These are phyloP conservation scores for Botryotinia narcissicola DNA, from an alignment of 2,329 filamentous ascomycete genomes.

Conservation along the genomic window DNA sequence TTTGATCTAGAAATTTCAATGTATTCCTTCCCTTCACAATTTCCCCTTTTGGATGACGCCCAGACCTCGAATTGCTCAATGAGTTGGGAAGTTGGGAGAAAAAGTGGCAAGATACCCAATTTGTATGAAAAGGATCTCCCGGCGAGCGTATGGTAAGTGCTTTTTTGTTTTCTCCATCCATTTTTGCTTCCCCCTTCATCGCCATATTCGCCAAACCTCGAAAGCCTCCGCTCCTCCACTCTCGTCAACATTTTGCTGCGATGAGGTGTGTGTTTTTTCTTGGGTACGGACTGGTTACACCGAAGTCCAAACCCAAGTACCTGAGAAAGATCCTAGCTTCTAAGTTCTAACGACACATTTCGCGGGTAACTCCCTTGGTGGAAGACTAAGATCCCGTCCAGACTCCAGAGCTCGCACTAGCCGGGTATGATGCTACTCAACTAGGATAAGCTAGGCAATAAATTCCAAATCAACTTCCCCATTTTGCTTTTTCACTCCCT, in stretches of 20 bases:
- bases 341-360: neutral
- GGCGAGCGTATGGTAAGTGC: conserved; percentile 17
- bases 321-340: conserved; percentile 6
- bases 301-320: neutral
- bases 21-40: neutral
- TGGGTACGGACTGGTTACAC: neutral
- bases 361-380: conserved; percentile 2
- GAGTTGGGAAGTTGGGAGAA: neutral
- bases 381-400: neutral
- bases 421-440: neutral
- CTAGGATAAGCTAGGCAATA: neutral
- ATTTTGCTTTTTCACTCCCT: conserved; percentile 11
- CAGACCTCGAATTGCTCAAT: neutral
- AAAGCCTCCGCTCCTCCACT: neutral
- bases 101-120: neutral
- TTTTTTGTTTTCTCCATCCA: neutral
- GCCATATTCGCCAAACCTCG: neutral
- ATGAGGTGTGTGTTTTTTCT: neutral
- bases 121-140: conserved; percentile 6
- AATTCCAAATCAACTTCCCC: neutral
- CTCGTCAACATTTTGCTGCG: neutral
- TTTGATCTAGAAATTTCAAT: neutral
- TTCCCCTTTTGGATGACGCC: neutral
- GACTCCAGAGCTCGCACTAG: neutral
- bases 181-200: neutral